These are phyloP conservation scores for Elongisporangium senticosum DNA, from an alignment of 352 stramenopile species.

Conservation along the genomic window DNA sequence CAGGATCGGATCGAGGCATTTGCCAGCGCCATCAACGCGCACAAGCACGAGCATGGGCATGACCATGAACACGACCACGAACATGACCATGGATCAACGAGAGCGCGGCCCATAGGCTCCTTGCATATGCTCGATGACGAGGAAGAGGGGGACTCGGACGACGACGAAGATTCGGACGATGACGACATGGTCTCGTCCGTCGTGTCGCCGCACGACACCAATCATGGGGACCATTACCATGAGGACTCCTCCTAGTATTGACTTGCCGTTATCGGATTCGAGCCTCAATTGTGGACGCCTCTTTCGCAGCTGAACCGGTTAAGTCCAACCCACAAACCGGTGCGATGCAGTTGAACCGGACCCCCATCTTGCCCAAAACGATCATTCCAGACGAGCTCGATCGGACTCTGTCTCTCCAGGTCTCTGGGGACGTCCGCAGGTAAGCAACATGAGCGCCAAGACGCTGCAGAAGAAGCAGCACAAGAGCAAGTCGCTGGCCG, in stretches of 20 bases:
- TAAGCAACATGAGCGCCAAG: slow-evolving; percentile 47
- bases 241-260: too few species aligned
- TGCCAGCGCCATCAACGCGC: slow-evolving; percentile 40
- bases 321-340: neutral
- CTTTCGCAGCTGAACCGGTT: neutral
- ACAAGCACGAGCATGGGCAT: slow-evolving; percentile 10
- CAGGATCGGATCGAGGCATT: slow-evolving; percentile 62
- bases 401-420: neutral
- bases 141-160: neutral
- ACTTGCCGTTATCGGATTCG: neutral
- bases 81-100: neutral
- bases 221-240: neutral
- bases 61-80: neutral
- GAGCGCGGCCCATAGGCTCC: neutral
- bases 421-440: neutral
- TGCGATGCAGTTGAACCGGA: neutral
- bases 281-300: neutral
- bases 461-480: slow-evolving; percentile 47
- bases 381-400: neutral
- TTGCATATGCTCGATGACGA: neutral
- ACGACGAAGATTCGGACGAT: neutral
- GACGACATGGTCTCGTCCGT: neutral
- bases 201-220: too few species aligned
- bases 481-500: slow-evolving; percentile 78
- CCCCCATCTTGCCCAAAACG: neutral